These are phyloP conservation scores for Hyaloraphidium curvatum DNA, from an alignment of 192 early-diverging fungal genomes.

Conservation along the genomic window DNA sequence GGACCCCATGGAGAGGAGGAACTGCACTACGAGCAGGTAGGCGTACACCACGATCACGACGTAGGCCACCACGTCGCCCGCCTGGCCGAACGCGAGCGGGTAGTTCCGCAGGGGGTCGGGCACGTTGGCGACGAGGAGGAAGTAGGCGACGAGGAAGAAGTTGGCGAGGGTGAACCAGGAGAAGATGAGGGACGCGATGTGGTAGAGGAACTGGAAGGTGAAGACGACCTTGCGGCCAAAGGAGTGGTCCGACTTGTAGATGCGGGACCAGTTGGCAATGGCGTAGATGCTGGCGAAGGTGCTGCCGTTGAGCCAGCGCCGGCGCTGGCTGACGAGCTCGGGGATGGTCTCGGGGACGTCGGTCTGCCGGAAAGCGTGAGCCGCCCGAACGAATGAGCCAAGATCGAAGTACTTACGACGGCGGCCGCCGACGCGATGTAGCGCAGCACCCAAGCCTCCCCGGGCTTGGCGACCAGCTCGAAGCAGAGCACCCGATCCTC, in stretches of 20 bases:
- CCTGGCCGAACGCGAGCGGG: no score
- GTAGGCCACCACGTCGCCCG: no score
- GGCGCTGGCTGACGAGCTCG: constrained; percentile 89
- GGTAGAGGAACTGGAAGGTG: constrained; percentile 63
- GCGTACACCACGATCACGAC: no score
- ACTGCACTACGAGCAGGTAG: no score
- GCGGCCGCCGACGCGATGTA: constrained; percentile 10
- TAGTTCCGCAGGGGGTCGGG: background rate
- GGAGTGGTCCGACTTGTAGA: constrained; percentile 58
- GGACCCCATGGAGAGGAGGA: no score
- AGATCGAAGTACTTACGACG: background rate
- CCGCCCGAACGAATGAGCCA: background rate
- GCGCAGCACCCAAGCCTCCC: background rate
- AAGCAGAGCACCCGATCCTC: constrained; percentile 85
- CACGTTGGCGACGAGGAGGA: constrained; percentile 45
- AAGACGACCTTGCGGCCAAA: constrained; percentile 49
- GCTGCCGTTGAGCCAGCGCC: constrained; percentile 91
- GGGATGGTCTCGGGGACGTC: constrained; percentile 75
- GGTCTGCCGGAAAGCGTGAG: constrained; percentile 19
- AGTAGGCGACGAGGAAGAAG: constrained; percentile 80
- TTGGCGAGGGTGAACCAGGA: constrained; percentile 79
- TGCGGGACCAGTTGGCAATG: constrained; percentile 47
- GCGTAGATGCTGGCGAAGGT: constrained; percentile 87
- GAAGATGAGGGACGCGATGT: constrained; percentile 57
- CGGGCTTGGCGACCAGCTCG: constrained; percentile 71